A percentile compares a stretch with the other conserved stretches of the same genome.
Evolutionary conservation across 306 rosid genomes (phyloP).

Genomic region (Lagenaria siceraria): DNA sequence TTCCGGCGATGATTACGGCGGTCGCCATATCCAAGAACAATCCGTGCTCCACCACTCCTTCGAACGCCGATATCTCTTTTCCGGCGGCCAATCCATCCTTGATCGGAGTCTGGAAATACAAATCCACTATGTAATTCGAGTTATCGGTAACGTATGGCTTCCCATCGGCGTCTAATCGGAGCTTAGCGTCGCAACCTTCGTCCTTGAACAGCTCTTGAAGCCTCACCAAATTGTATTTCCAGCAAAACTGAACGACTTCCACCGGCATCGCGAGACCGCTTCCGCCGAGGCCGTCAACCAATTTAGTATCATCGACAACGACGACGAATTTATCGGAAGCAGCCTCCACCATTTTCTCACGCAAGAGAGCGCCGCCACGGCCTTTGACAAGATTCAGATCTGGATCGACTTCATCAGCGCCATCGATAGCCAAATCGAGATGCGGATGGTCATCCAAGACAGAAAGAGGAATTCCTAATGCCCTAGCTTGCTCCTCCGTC

Average conservation of each 20-base stretch:
- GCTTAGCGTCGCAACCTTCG: conserved; percentile 55
- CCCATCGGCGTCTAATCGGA: conserved; percentile 27
- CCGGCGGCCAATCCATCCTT: conserved; percentile 71
- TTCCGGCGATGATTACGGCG: conserved; percentile 80
- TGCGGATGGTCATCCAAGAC: conserved; percentile 59
- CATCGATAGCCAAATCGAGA: conserved; percentile 72
- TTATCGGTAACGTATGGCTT: conserved; percentile 67
- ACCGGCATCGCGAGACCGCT: conserved; percentile 81
- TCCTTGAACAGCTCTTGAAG: conserved; percentile 37
- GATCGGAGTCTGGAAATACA: conserved; percentile 47
- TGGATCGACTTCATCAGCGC: conserved; percentile 86
- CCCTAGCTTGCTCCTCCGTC: conserved; percentile 64
- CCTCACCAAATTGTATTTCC: conserved; percentile 52
- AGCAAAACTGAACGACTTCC: conserved; percentile 60
- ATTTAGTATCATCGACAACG: conserved; percentile 64
- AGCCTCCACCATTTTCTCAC: conserved; percentile 81
- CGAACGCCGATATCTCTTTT: conserved; percentile 45
- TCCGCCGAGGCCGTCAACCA: conserved; percentile 51
- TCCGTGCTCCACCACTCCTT: conserved; percentile 88
- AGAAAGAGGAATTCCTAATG: conserved; percentile 58
- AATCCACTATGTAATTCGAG: conserved; percentile 55
- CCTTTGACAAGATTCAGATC: conserved; percentile 63
- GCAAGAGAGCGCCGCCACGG: conserved; percentile 68
- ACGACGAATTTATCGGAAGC: conserved; percentile 56
- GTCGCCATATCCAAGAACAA: conserved; percentile 84